These are phyloP conservation scores for Aspergillus calidoustus DNA, from an alignment of 2,329 filamentous ascomycete species.

Conservation along the genomic window DNA sequence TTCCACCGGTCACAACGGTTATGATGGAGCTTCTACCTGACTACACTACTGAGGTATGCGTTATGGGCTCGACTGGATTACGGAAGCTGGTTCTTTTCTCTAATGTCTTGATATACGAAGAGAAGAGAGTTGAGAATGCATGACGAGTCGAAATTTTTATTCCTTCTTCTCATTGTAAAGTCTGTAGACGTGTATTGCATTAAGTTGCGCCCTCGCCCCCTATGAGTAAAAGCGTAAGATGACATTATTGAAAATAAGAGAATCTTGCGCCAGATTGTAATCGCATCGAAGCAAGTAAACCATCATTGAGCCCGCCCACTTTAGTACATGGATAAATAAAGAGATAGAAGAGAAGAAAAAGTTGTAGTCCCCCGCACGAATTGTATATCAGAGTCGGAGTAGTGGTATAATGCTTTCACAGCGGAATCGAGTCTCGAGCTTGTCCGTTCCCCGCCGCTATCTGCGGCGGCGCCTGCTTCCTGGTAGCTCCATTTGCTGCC, in stretches of 20 bases:
- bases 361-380: neutral
- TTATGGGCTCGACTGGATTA: constrained; percentile 2
- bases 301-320: neutral
- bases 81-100: neutral
- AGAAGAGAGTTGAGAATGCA: constrained; percentile 1
- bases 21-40: constrained; percentile 12
- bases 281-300: neutral
- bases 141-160: neutral
- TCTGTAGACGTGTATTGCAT: neutral
- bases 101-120: constrained; percentile 2
- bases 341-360: neutral
- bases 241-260: neutral
- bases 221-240: neutral
- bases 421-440: constrained; percentile 5
- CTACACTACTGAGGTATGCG: constrained; percentile 4
- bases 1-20: constrained; percentile 17
- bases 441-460: constrained; percentile 3
- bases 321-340: neutral
- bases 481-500: constrained; percentile 5
- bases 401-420: neutral
- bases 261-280: neutral
- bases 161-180: neutral
- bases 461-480: neutral
- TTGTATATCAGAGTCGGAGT: neutral
- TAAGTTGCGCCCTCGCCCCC: neutral